Evolutionary conservation across 2,329 filamentous ascomycete species (phyloP).

Genomic region (Xylariaceae sp.): DNA sequence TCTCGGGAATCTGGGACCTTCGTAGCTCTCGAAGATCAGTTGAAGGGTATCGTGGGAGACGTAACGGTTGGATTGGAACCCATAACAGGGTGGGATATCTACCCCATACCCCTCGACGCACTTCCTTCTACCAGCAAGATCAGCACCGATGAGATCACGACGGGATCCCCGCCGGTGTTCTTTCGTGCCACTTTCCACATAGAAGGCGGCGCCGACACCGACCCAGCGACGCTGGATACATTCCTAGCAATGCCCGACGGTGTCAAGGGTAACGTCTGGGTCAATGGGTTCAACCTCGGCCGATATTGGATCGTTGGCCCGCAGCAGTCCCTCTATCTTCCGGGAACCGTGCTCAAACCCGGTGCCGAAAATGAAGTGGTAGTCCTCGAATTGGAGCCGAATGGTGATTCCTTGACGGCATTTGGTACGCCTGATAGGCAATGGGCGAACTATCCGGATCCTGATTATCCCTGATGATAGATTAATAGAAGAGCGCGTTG

Average conservation of each 20-base stretch:
- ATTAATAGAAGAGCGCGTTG: neutral
- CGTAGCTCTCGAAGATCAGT: conserved; percentile 44
- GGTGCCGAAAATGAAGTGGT: conserved; percentile 43
- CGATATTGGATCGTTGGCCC: conserved; percentile 51
- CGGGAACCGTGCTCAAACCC: conserved; percentile 42
- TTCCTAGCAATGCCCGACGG: conserved; percentile 45
- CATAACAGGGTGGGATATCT: conserved; percentile 44
- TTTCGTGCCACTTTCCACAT: conserved; percentile 38
- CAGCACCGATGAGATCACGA: neutral
- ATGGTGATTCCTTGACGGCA: conserved; percentile 22
- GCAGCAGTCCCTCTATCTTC: conserved; percentile 51
- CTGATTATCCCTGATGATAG: conserved; percentile 26
- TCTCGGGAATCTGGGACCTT: conserved; percentile 37
- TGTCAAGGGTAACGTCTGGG: conserved; percentile 49
- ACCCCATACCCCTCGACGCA: conserved; percentile 40
- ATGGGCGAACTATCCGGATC: conserved; percentile 37
- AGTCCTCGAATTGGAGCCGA: conserved; percentile 48
- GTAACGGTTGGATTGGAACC: conserved; percentile 42
- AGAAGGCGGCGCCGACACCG: conserved; percentile 32
- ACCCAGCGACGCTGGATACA: conserved; percentile 33
- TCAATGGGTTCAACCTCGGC: conserved; percentile 50
- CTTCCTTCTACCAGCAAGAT: conserved; percentile 18
- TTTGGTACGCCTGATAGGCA: conserved; percentile 29
- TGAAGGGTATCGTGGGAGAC: conserved; percentile 49
- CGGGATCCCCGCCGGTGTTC: conserved; percentile 32